Evolutionary conservation across 2,329 filamentous ascomycete genomes (phyloP), one percentile per base, ranked within the genome.

Genomic region (Aspergillus clavatus): DNA sequence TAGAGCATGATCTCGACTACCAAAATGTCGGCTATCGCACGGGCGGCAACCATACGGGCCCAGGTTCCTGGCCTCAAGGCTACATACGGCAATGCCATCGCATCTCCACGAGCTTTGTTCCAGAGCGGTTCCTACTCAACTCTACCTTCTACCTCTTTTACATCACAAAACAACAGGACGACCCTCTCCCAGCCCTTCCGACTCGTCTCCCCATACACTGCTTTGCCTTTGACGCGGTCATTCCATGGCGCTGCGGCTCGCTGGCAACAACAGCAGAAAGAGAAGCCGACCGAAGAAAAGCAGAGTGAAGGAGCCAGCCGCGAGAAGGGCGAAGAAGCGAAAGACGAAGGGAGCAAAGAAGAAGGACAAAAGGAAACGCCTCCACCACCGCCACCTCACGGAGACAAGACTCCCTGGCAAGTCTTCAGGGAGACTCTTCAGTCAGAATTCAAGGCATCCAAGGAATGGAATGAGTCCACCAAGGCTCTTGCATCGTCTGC

Each of bases 391-490:
- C 91, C 93, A n/a, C 91, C 90, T 16, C 93, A 98, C 63, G 93
- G 93, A 50, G 89, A 95, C 73, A 98, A 98, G 77, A 93, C 91
- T 3, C 93, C 93, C 43, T 97, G 93, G 90, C 89, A 97, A 67
- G 93, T 98, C 24, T 98, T 98, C 74, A 88, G 88, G 62, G 93
- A 98, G 65, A 98, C 93, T n/a, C 81, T 98, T 71, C 82, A 88
- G 67, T 79, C 78, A 46, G 93, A 98, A 71, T 95, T 98, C 72
- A 89, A 96, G 69, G 87, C 89, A 42, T 97, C 90, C 12, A 95
- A 97, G 66, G 93, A 98, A 68, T 98, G 93, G 93, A 95, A 98
- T 63, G 93, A 98, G 65, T 95, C 89, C 35, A 98, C 91, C 33
- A 97, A 98, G 74, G 88, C 93, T 55, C 80, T 98, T 33, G 87